Percentiles rank a stretch among this genome's conserved stretches.
These are phyloP conservation scores for Talaromyces marneffei DNA, from an alignment of 2,329 filamentous ascomycete genomes.

Conservation along the genomic window DNA sequence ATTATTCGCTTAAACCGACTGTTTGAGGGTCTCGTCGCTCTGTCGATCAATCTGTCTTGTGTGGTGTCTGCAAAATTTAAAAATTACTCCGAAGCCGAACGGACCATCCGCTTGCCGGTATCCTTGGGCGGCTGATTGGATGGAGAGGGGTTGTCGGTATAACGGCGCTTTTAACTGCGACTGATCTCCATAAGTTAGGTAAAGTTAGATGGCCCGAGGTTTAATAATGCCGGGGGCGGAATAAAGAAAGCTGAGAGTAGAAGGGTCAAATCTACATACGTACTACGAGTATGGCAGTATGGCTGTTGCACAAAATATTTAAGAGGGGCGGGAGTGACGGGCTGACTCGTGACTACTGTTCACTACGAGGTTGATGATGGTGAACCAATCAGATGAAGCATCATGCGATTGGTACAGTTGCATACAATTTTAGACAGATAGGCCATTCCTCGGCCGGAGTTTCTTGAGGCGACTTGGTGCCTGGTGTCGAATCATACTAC, in stretches of 20 bases:
- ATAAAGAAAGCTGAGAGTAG: not conserved
- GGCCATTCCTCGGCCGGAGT: not conserved
- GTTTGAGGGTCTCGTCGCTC: not conserved
- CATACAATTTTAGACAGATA: not conserved
- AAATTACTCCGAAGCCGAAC: constrained; percentile 9
- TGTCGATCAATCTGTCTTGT: too few species aligned
- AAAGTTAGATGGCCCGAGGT: too few species aligned
- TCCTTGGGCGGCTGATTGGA: not conserved
- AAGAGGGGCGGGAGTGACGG: not conserved
- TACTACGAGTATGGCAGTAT: too few species aligned
- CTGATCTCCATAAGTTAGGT: not conserved
- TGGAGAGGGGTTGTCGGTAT: not conserved
- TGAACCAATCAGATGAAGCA: not conserved
- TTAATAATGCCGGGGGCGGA: not conserved
- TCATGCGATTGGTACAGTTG: not conserved
- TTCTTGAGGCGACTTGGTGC: not conserved
- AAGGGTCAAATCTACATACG: not conserved
- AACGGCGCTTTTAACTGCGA: not conserved
- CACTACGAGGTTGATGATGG: not conserved
- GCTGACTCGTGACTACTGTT: too few species aligned
- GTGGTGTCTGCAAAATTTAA: not conserved
- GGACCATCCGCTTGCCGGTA: not conserved
- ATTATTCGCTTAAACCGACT: not conserved
- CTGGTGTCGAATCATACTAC: not conserved
- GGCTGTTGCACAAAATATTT: not conserved